Conservation (phyloP, 768 basidiomycete genomes). For the Boletus rex-veris region DNA sequence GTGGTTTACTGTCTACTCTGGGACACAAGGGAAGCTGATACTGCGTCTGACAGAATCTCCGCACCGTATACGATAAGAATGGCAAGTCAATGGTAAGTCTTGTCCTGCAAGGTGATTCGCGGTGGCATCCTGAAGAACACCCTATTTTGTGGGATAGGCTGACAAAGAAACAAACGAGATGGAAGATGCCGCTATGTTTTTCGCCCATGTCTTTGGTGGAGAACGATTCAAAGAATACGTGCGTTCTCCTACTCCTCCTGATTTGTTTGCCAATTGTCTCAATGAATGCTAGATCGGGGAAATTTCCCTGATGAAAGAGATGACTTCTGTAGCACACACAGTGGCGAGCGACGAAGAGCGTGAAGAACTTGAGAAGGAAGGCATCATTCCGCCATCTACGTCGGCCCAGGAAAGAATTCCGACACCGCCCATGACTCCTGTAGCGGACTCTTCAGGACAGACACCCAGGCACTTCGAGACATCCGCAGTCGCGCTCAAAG, state of each 20-base stretch:
- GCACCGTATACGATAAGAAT: constrained; percentile 92
- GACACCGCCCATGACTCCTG: constrained; percentile 20
- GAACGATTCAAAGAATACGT: constrained; percentile 89
- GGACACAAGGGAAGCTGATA: constrained; percentile 1
- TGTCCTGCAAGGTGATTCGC: constrained; percentile 6
- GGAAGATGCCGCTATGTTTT: constrained; percentile 93
- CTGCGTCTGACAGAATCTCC: constrained; percentile 55
- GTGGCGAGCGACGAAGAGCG: constrained; percentile 94
- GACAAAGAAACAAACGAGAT: constrained; percentile 81
- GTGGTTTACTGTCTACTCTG: constrained; percentile 13
- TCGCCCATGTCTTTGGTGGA: constrained; percentile 93
- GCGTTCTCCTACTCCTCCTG: constrained; percentile 32
- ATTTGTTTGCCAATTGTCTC: neutral
- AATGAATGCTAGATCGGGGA: constrained; percentile 75
- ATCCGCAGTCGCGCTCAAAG: constrained; percentile 16
- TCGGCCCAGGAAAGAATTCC: constrained; percentile 11
- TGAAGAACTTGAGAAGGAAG: constrained; percentile 76
- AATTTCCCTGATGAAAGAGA: constrained; percentile 92
- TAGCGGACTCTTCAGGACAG: constrained; percentile 7
- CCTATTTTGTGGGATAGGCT: constrained; percentile 36
- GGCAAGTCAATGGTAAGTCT: constrained; percentile 78
- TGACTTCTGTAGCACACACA: constrained; percentile 78
- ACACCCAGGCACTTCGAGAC: constrained; percentile 9
- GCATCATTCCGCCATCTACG: constrained; percentile 35
- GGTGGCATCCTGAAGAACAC: constrained; percentile 3